These are phyloP conservation scores for Fusarium cicatricum DNA, from an alignment of 2,329 filamentous ascomycete species.

Conservation along the genomic window DNA sequence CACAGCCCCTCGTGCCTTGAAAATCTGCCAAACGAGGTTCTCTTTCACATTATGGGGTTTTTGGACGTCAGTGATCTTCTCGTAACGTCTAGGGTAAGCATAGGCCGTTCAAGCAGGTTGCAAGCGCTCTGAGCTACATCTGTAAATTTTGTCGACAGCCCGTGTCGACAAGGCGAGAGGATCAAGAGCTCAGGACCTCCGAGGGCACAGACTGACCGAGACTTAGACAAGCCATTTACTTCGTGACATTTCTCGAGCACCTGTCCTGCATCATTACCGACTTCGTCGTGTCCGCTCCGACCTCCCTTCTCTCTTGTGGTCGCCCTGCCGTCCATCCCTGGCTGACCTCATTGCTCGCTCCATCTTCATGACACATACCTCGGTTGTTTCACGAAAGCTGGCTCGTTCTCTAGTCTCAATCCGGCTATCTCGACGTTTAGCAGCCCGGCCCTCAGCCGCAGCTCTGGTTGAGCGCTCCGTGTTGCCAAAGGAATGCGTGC, in stretches of 20 bases:
- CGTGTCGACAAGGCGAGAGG: neutral
- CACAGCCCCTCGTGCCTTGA: conserved; percentile 43
- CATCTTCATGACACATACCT: conserved; percentile 74
- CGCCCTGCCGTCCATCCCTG: conserved; percentile 65
- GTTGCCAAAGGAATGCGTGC: conserved; percentile 70
- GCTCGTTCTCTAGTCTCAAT: conserved; percentile 71
- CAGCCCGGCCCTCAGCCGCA: conserved; percentile 65
- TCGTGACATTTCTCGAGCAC: conserved; percentile 67
- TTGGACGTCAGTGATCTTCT: conserved; percentile 66
- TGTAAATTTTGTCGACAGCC: neutral
- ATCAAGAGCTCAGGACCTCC: neutral
- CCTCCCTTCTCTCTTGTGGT: conserved; percentile 64
- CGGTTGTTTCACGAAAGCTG: conserved; percentile 69
- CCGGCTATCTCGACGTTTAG: conserved; percentile 68
- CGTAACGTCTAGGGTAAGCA: conserved; percentile 63
- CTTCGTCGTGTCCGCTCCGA: conserved; percentile 63
- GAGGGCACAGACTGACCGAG: conserved; percentile 28
- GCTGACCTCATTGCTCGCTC: conserved; percentile 68
- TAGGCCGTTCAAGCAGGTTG: conserved; percentile 7
- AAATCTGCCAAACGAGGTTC: conserved; percentile 63
- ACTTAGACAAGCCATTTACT: conserved; percentile 68
- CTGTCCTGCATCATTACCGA: conserved; percentile 70
- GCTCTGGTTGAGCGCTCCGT: conserved; percentile 70
- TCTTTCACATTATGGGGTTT: conserved; percentile 63
- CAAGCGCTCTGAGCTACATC: conserved; percentile 3